Percentiles rank a stretch among this genome's conserved stretches.
Evolutionary conservation across 1,139 yeast species (phyloP).

Genomic region (Taphrina betulina): DNA sequence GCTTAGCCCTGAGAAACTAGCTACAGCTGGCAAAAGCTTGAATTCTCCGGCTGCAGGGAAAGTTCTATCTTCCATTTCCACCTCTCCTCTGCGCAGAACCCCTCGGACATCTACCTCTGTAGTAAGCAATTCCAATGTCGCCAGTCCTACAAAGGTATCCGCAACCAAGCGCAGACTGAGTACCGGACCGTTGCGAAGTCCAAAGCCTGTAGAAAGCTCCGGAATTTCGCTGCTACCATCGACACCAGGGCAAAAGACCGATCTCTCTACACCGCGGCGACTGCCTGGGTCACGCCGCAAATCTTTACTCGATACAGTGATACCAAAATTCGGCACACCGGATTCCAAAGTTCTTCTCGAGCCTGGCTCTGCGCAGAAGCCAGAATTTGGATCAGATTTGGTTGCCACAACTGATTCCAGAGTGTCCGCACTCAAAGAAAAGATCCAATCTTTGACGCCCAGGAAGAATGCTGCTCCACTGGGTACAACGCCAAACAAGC

Average conservation of each 20-base stretch:
- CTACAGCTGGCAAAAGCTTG: background rate
- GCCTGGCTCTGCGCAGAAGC: conserved; percentile 10
- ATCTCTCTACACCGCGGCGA: conserved; percentile 3
- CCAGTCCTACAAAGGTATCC: background rate
- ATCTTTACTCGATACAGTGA: conserved; percentile 7
- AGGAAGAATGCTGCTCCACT: background rate
- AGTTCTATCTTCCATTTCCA: background rate
- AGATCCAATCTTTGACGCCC: conserved; percentile 22
- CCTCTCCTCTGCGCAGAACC: background rate
- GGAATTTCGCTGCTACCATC: background rate
- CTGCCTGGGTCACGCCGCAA: conserved; percentile 9
- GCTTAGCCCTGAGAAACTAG: background rate
- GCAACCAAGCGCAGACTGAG: conserved; percentile 13
- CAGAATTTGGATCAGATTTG: conserved; percentile 22
- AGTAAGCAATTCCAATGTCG: background rate
- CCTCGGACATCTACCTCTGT: background rate
- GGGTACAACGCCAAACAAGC: no score
- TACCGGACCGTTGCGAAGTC: conserved; percentile 6
- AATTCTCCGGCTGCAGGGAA: background rate
- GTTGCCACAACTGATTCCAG: conserved; percentile 5
- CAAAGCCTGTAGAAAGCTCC: background rate
- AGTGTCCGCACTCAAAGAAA: conserved; percentile 15
- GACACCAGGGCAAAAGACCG: background rate
- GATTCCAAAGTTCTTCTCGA: conserved; percentile 16
- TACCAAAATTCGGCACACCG: conserved; percentile 21